Percentiles rank a stretch among this genome's conserved stretches.
These are phyloP conservation scores for Lactarius evosmus DNA, from an alignment of 768 basidiomycete genomes.

Conservation along the genomic window DNA sequence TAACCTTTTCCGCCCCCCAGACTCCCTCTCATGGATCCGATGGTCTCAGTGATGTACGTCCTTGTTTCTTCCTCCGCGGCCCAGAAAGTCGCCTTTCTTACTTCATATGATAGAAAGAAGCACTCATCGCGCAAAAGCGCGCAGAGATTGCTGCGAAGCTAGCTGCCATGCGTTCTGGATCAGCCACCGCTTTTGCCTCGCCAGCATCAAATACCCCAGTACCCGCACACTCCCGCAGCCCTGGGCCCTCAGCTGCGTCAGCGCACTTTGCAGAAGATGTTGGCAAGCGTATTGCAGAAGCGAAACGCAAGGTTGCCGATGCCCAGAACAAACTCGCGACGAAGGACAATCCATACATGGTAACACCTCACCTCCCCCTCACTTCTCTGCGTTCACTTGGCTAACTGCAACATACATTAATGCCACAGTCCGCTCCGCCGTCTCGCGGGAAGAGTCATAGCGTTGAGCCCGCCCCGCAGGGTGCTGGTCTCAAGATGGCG, in stretches of 20 bases:
- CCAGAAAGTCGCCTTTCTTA: slow-evolving; percentile 6
- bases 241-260: slow-evolving; percentile 29
- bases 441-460: slow-evolving; percentile 51
- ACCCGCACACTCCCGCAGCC: slow-evolving; percentile 30
- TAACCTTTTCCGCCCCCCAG: slow-evolving; percentile 59
- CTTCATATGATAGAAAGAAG: slow-evolving; percentile 39
- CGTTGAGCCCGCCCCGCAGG: slow-evolving; percentile 67
- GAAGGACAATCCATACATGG: slow-evolving; percentile 88
- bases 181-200: slow-evolving; percentile 26
- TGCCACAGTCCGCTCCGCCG: slow-evolving; percentile 49
- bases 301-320: slow-evolving; percentile 79
- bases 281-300: slow-evolving; percentile 73
- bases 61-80: slow-evolving; percentile 8
- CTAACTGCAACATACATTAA: neutral
- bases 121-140: slow-evolving; percentile 76
- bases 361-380: slow-evolving; percentile 34
- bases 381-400: neutral
- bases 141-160: slow-evolving; percentile 85
- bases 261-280: slow-evolving; percentile 54
- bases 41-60: slow-evolving; percentile 2
- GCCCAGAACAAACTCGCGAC: slow-evolving; percentile 72
- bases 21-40: slow-evolving; percentile 47
- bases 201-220: slow-evolving; percentile 33
- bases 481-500: slow-evolving; percentile 84
- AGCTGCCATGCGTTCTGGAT: slow-evolving; percentile 46